Evolutionary conservation across 1,284 basidiomycete species (phyloP), one percentile per base, ranked within the genome.

Genomic region (Meira nashicola): DNA sequence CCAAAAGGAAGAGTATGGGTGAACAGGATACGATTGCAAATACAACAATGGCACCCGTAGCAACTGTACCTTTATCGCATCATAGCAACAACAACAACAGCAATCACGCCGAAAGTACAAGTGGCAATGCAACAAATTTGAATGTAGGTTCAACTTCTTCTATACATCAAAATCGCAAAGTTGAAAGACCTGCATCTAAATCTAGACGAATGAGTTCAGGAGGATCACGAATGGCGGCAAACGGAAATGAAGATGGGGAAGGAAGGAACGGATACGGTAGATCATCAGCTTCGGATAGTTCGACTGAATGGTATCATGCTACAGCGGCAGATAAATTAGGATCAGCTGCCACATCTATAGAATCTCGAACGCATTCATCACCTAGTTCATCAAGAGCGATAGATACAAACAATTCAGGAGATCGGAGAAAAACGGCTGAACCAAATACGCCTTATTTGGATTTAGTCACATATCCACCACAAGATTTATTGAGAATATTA

Each of bases 401-500:
- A 53, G 39, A 25, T 5, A 7, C 50, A n/a, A 39, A 19, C 28
- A 23, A 7, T 41, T n/a, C 17, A 14, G 37, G 3, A 21, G 28
- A 39, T 41, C 15, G 50, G 7, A 25, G 14, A 15, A 38, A 38
- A 14, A 19, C 11, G 7, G 50, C n/a, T 55, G 40, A 38, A 19
- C 48, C 15, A 49, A 17, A 47, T 54, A 37, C 59, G 43, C 70
- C 78, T 11, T 81, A 82, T 61, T 79, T 85, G 63, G 83, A 85
- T 65, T 79, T 85, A 15, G 83, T 82, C 12, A 81, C 79, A 1
- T 84, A 82, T 64, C 83, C 84, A 0, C 80, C 84, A 0, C 78
- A 80, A 38, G 82, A 92, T 57, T 84, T 98, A 11, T 83, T 98
- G 48, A 86, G 85, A 37, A 85, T 95, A 14, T 86, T 98, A n/a